phyloP scores from a whole-genome alignment of 169 alveolate genomes.

The Plasmodium vinckei region DNA sequence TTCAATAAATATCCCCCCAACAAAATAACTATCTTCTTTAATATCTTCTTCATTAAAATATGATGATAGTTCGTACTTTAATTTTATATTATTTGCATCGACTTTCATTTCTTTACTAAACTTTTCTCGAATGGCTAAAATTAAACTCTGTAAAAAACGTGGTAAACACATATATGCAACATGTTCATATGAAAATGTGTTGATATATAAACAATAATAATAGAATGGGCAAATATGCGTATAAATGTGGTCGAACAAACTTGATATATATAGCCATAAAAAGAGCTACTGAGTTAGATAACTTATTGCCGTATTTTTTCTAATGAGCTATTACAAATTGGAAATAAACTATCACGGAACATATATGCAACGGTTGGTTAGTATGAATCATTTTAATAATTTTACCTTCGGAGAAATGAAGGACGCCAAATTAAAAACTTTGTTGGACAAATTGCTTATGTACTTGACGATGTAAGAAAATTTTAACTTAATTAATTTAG shows the following conservation, averaged over 20 bases:
- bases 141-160: conserved; percentile 21
- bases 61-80: conserved; percentile 39
- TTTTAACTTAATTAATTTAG: conserved; percentile 29
- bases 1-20: conserved; percentile 60
- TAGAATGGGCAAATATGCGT: neutral
- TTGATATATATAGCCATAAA: neutral
- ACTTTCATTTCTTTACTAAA: conserved; percentile 38
- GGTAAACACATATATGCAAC: too few species aligned
- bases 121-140: conserved; percentile 55
- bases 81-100: conserved; percentile 50
- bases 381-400: neutral
- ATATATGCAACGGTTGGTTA: too few species aligned
- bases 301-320: too few species aligned
- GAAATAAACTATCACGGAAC: too few species aligned
- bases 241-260: neutral
- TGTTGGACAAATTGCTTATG: conserved; percentile 8
- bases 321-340: too few species aligned
- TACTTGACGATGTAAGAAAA: conserved; percentile 42
- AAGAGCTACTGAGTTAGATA: too few species aligned
- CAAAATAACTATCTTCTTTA: conserved; percentile 45
- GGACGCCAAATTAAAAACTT: conserved; percentile 48
- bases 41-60: conserved; percentile 63
- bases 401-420: conserved; percentile 67
- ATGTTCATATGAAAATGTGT: too few species aligned
- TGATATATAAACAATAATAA: neutral